phyloP scores from a whole-genome alignment of 2,329 filamentous ascomycete species.

The Cladophialophora psammophila region DNA sequence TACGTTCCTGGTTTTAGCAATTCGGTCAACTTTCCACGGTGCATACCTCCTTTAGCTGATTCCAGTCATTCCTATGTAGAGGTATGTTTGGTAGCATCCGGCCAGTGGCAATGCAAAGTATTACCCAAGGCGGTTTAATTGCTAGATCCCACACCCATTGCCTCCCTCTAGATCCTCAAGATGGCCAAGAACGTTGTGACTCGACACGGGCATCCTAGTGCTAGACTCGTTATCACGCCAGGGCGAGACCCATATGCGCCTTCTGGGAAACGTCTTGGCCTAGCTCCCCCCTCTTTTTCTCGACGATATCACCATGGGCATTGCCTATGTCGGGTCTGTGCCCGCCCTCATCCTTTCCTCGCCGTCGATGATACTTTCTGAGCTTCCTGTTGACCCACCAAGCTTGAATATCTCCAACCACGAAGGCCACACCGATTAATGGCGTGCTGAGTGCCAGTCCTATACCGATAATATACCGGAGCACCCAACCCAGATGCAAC shows the following conservation, averaged over 20 bases:
- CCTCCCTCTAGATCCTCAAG: conserved; percentile 23
- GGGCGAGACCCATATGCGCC: not conserved
- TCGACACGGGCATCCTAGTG: not conserved
- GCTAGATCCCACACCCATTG: not conserved
- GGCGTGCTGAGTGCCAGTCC: conserved; percentile 62
- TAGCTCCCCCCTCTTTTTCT: not conserved
- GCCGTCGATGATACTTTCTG: not conserved
- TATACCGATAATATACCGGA: conserved; percentile 64
- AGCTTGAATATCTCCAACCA: conserved; percentile 24
- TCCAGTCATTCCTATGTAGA: too few relatives aligned
- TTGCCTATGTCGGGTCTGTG: not conserved
- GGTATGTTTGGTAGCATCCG: not conserved
- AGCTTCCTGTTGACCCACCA: conserved; percentile 14
- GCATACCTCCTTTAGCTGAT: too few relatives aligned
- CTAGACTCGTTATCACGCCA: not conserved
- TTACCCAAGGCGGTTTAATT: not conserved
- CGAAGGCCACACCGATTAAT: conserved; percentile 41
- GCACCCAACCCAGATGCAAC: conserved; percentile 59
- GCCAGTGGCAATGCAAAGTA: not conserved
- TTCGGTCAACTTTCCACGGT: too few relatives aligned
- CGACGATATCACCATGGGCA: not conserved
- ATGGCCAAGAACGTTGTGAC: not conserved
- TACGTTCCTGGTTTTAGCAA: too few relatives aligned
- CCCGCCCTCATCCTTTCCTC: not conserved
- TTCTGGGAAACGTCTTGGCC: not conserved